Conservation (phyloP, 2,329 filamentous ascomycete genomes). For the Aspergillus calidoustus region DNA sequence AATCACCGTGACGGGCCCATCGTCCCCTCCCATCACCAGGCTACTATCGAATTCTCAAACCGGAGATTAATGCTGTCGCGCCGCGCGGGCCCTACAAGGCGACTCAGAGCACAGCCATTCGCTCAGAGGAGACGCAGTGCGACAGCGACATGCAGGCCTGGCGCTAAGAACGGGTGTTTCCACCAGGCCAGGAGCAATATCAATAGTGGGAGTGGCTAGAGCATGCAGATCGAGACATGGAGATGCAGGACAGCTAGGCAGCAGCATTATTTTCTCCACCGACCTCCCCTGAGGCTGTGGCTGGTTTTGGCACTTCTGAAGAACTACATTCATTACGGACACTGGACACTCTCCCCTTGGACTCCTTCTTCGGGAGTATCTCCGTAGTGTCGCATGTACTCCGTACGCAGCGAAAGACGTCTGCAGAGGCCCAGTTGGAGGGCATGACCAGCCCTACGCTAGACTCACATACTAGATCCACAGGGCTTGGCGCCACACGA, state of each 20-base stretch:
- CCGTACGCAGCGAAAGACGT: neutral
- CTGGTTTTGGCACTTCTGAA: neutral
- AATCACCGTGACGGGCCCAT: neutral
- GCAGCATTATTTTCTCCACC: conserved; percentile 20
- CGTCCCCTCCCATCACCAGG: neutral
- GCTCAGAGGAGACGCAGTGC: neutral
- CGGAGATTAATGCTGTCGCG: conserved; percentile 1
- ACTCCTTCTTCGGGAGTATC: neutral
- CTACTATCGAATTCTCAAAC: neutral
- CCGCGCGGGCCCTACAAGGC: conserved; percentile 7
- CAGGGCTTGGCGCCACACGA: conserved; percentile 11
- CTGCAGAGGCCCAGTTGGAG: neutral
- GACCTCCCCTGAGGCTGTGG: neutral
- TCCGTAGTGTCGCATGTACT: neutral
- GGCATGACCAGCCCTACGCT: neutral
- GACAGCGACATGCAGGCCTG: neutral
- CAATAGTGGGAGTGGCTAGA: conserved; percentile 23
- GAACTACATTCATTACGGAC: neutral
- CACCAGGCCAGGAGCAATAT: conserved; percentile 22
- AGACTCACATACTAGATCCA: neutral
- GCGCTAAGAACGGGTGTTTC: conserved; percentile 20
- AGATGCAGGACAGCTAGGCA: conserved; percentile 26
- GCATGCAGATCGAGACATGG: conserved; percentile 20
- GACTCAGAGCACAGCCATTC: neutral
- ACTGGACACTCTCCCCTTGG: neutral